Base-by-base conservation (phyloP, 176 grass and related monocot species). In the Paspalum vaginatum region DNA sequence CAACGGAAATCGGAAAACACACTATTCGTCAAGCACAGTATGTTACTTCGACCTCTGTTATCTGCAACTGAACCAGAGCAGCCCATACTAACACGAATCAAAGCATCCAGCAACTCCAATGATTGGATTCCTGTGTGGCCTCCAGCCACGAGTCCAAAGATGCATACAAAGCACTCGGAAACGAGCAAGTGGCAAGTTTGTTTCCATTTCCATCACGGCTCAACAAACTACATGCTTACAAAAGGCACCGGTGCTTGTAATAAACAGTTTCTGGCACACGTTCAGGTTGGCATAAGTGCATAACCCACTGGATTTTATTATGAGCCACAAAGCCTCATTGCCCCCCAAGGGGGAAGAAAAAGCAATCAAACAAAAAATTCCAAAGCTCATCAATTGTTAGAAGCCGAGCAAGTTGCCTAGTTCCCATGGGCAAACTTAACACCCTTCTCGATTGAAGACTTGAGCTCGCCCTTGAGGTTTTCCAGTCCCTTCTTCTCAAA, bases 371-470 rank as follows among this genome's bases (percentile, higher is more conserved):
- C 78, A 25, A 89, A 89, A 85, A 82, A 66, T 32, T 44, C 32
- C 42, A 55, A 59, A 53, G 50, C 15, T 37, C 62, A 43, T 45
- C 58, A 72, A 73, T 18, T 32, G 73, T 82, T 68, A 82, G 73
- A 78, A 45, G 58, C 25, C 48, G 51, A 4, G 45, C 17, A 27
- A 18, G 22, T 0, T 9, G 52, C 37, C 79, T 89, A 90, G 59
- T 78, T 86, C 22, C 48, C 45, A 1, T 58, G 53, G 2, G 88
- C 87, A 6, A 96, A 99, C 74, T 88, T 85, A 84, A 93, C 58
- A 11, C 97, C 93, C 87, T 96, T 96, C 82, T 93, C 97, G 38
- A 96, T 99, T n/a, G 97, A 99, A 60, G 91, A 60, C 81, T 90
- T 83, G 27, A 99, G 86, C 47, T 99, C 93, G 8, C 88, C 79